Evolutionary conservation across 2,329 filamentous ascomycete species (phyloP), one percentile per base, ranked within the genome.

Genomic region (Diaporthe ilicicola): DNA sequence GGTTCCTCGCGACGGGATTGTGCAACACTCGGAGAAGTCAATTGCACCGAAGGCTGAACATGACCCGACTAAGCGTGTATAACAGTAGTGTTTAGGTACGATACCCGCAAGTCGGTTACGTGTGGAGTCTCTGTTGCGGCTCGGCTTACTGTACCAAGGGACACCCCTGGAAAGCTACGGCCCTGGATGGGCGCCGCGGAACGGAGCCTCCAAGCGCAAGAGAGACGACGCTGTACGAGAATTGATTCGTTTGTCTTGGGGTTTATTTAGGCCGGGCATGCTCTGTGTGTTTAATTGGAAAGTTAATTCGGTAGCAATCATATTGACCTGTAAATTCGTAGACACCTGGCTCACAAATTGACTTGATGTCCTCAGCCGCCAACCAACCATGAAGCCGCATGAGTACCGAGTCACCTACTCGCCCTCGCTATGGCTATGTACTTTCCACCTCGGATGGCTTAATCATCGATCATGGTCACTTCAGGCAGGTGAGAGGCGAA

Each of bases 61-160:
- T 46, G 76, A 80, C 46, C 74, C 77, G 24, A 75, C 75, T 4
- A 74, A 73, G 22, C 77, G 78, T 6, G 76, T 79, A 19, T 79
- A 73, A 67, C 12, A 17, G 22, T 29, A 34, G 50, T 34, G 34
- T n/a, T 32, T 27, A 34, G 17, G 42, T 34, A 13, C 17, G 42
- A 37, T 37, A 17, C 32, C 56, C 29, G n/a, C 3, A 37, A 10
- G 22, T 17, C 10, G 44, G n/a, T 48, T 46, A 22, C 15, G 39
- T 32, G 65, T 48, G 34, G 51, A 48, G 24, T 1, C 17, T 68
- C 9, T 6, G 22, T 39, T 46, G 53, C 42, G 53, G 51, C 65
- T 56, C 53, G 42, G 65, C 32, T 44, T 37, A 24, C 3, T 17
- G 39, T 22, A 29, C 8, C 34, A 50, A 56, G 42, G 53, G 22